A percentile compares a stretch with the other conserved stretches of the same genome.
phyloP scores from a whole-genome alignment of 768 basidiomycete species.

The Pisolithus marmoratus region DNA sequence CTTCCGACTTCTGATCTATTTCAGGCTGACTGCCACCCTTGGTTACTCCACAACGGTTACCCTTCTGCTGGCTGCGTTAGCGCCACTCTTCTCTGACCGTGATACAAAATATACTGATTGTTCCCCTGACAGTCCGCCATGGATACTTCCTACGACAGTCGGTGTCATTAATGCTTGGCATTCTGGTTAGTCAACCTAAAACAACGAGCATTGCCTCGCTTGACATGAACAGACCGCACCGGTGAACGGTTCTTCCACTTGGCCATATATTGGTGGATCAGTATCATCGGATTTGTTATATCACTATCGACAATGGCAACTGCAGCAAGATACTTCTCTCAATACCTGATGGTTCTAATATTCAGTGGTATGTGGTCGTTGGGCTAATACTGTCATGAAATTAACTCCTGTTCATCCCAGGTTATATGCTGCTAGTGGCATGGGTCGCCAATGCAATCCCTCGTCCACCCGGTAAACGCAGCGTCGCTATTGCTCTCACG shows the following conservation, averaged over 20 bases:
- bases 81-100: background rate
- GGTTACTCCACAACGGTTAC: too few species aligned
- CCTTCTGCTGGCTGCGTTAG: conserved; percentile 57
- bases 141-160: conserved; percentile 47
- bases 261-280: conserved; percentile 51
- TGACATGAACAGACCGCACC: conserved; percentile 37
- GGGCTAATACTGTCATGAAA: background rate
- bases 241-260: conserved; percentile 66
- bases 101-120: background rate
- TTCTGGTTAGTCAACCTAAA: conserved; percentile 29
- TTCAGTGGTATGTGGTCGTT: conserved; percentile 32
- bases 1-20: too few species aligned
- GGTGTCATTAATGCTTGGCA: conserved; percentile 52
- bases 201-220: background rate
- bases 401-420: background rate
- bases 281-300: conserved; percentile 58
- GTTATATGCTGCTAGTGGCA: conserved; percentile 42
- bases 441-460: conserved; percentile 61
- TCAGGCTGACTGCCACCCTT: too few species aligned
- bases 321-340: conserved; percentile 50
- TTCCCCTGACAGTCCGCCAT: conserved; percentile 44
- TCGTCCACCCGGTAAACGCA: conserved; percentile 49
- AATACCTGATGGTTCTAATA: conserved; percentile 61
- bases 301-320: conserved; percentile 46
- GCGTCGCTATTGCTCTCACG: conserved; percentile 56